A percentile compares a stretch with the other conserved stretches of the same genome.
Conservation (phyloP, 1,139 yeast species). For the Debaryomyces sp. region DNA sequence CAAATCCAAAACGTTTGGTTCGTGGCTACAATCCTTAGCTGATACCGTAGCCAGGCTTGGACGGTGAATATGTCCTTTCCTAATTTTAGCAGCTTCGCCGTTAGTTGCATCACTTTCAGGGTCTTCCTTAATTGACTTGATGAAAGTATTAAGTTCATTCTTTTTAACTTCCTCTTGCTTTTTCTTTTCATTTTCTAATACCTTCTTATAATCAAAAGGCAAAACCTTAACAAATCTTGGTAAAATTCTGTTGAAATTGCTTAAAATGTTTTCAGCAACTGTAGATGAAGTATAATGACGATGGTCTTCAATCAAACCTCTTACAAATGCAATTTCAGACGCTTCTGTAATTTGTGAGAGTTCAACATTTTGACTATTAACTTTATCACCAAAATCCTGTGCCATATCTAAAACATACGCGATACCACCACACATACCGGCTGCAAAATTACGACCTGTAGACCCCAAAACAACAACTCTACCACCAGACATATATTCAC, state of each 20-base stretch:
- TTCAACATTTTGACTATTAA: conserved; percentile 82
- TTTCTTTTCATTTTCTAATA: conserved; percentile 75
- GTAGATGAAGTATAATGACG: conserved; percentile 93
- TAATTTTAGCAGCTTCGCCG: conserved; percentile 70
- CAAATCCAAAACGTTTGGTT: conserved; percentile 85
- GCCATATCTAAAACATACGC: conserved; percentile 96
- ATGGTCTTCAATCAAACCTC: conserved; percentile 93
- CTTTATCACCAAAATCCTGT: conserved; percentile 83
- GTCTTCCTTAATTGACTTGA: conserved; percentile 72
- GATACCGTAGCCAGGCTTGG: conserved; percentile 25
- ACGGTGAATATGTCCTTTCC: conserved; percentile 47
- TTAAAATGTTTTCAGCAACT: conserved; percentile 80
- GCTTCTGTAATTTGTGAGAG: conserved; percentile 80
- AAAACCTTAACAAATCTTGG: conserved; percentile 92
- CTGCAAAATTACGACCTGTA: conserved; percentile 95
- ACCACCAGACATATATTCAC: conserved; percentile 99
- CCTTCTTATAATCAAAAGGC: conserved; percentile 90
- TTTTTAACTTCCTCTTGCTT: conserved; percentile 71
- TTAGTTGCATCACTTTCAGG: conserved; percentile 87
- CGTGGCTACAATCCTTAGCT: conserved; percentile 48
- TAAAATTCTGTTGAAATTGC: conserved; percentile 83
- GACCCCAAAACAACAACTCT: conserved; percentile 90
- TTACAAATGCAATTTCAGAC: conserved; percentile 88
- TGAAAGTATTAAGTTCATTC: conserved; percentile 57
- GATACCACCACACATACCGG: conserved; percentile 99